These are phyloP conservation scores for Pyracantha coccinea DNA, from an alignment of 331 rosid species.

Conservation along the genomic window DNA sequence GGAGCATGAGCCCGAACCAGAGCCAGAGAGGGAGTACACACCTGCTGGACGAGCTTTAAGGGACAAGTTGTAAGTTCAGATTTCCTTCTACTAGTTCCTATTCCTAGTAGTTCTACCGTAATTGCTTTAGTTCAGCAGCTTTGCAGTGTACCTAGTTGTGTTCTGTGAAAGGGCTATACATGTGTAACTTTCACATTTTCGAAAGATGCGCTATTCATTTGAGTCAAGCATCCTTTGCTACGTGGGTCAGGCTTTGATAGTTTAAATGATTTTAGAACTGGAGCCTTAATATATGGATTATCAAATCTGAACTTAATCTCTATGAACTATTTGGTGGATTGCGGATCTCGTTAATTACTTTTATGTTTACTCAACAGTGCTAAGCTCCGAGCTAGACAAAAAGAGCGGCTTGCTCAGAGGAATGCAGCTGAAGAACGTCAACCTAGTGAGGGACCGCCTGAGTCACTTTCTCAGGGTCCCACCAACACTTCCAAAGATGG, in stretches of 20 bases:
- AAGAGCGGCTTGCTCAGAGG: slow-evolving; percentile 63
- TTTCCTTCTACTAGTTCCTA: neutral
- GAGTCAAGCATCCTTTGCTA: neutral
- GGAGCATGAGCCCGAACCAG: slow-evolving; percentile 73
- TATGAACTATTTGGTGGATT: neutral
- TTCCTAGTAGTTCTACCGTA: neutral
- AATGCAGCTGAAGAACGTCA: slow-evolving; percentile 41
- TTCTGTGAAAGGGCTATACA: neutral
- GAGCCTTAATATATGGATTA: neutral
- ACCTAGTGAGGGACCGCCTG: slow-evolving; percentile 38
- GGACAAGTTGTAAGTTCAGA: slow-evolving; percentile 62
- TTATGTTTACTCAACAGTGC: slow-evolving; percentile 51
- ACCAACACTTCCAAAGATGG: slow-evolving; percentile 34
- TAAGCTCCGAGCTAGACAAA: slow-evolving; percentile 92
- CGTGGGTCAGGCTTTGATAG: neutral
- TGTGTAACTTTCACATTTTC: neutral
- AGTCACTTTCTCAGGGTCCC: slow-evolving; percentile 29
- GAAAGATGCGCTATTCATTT: neutral
- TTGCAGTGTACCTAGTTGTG: neutral
- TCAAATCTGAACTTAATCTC: neutral
- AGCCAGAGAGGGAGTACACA: slow-evolving; percentile 89
- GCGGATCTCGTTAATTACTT: neutral
- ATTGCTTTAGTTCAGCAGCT: neutral
- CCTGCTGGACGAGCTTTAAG: slow-evolving; percentile 96
- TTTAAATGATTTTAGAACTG: neutral